Base-by-base conservation (phyloP, 1,284 basidiomycete species). In the Sanguinoderma infundibulare region DNA sequence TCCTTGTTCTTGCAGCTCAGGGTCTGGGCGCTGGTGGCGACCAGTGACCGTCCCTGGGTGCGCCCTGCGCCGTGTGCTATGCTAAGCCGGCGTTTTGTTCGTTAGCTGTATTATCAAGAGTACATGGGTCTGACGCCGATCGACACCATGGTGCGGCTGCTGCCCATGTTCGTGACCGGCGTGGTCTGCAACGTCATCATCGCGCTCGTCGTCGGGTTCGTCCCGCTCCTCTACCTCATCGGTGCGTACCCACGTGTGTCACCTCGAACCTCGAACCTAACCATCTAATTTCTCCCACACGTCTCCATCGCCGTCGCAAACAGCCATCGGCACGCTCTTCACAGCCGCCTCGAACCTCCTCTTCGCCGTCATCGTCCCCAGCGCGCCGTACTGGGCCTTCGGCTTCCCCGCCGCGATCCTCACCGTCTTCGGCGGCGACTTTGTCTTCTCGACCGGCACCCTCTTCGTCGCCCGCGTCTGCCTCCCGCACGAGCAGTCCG, bases 351-450 rank as follows among this genome's bases (percentile, higher is more conserved):
- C 90, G 0, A 86, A 85, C 60, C 75, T 95, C 34, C 78, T 95
- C 3, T 91, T 95, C 65, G 91, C 92, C 0, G 70, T 92, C 5
- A 87, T 94, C 60, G 70, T 84, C 15, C 82, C 87, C 0, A 63
- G 77, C 3, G 80, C 81, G 3, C 74, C 85, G 0, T 97, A 91
- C 73, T 96, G 93, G 93, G 86, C 86, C 1, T 91, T 84, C 60
- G 89, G 88, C 15, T 95, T 97, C 78, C 91, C 92, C 4, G 86
- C 89, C 0, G 87, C 93, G 39, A 81, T 90, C 63, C 69, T 92
- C 57, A 77, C 83, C 14, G 92, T 94, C 26, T 81, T 92, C 46
- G 93, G 93, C 36, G 90, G 87, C 0, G 92, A 95, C 71, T 91
- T 95, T 69, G 85, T 93, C 12, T 93, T 89, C 72, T 80, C 92